Conservation (phyloP, 2,329 filamentous ascomycete genomes). For the Clarireedia paspali region DNA sequence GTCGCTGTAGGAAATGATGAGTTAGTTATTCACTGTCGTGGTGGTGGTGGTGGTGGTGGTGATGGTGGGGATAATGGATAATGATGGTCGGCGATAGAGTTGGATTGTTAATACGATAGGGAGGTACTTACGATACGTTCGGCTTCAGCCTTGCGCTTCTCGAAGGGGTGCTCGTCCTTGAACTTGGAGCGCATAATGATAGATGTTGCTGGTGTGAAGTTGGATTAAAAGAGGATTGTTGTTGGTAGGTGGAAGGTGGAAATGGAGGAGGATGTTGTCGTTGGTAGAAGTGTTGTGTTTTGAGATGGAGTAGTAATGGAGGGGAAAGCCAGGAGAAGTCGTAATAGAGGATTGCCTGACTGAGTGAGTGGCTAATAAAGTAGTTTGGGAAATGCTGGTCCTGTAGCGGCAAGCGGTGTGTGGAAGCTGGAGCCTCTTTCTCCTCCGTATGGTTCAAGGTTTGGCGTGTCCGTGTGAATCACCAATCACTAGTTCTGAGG, state of each 20-base stretch:
- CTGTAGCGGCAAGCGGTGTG: conserved; percentile 4
- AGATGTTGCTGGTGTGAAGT: conserved; percentile 27
- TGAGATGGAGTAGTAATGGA: background rate
- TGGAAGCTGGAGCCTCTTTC: background rate
- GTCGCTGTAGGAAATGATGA: conserved; percentile 43
- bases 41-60: background rate
- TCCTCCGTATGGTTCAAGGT: no score
- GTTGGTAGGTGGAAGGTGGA: background rate
- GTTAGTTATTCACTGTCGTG: background rate
- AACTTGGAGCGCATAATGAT: conserved; percentile 94
- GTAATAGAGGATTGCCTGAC: background rate
- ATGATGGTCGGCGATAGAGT: conserved; percentile 3
- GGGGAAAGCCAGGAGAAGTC: background rate
- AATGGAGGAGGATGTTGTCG: background rate
- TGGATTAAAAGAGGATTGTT: background rate
- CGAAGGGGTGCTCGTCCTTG: conserved; percentile 99
- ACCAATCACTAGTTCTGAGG: background rate
- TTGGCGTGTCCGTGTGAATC: background rate
- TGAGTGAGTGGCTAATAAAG: background rate
- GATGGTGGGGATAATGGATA: conserved; percentile 1
- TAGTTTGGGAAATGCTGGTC: background rate
- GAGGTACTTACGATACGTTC: conserved; percentile 52
- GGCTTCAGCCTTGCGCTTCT: conserved; percentile 99
- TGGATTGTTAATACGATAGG: conserved; percentile 1
- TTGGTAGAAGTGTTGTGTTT: conserved; percentile 9